Evolutionary conservation across 139 green algal genomes (phyloP), one percentile per base, ranked within the genome.

Genomic region (Medakamo hakoo): DNA sequence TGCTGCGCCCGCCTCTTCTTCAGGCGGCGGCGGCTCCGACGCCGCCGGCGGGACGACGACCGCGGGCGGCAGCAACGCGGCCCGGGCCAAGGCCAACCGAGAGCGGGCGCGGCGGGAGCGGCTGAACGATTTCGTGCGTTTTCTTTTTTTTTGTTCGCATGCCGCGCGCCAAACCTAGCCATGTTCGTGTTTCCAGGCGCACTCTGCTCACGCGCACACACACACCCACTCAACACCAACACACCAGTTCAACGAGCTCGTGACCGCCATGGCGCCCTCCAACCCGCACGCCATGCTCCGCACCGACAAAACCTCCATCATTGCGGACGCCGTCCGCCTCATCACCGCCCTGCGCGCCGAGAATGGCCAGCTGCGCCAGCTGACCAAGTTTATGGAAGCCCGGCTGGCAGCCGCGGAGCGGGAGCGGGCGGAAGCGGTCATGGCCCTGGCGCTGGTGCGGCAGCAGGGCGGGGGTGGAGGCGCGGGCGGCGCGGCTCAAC

Each of bases 361-460:
- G 61, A 77, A 74, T 48, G 73, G 77, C 26, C 79, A 85, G 69
- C 66, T 85, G 28, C 70, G 63, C 5, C 78, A 82, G 67, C 69
- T 84, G 21, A 84, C 82, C 60, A 84, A 84, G 59, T 82, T 84
- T 29, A 52, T 84, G 27, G 78, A 84, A 69, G 77, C 40, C 40
- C 40, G 40, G 16, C 40, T 52, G 40, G 40, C 40, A 16, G 40
- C 9, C 9, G 9, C 16, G 40, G 40, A 52, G 40, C 9, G 16
- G 40, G 40, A 52, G 40, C 9, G 40, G 40, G 40, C 40, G 40
- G 40, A 52, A 16, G 40, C 40, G 9, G 16, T 52, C 9, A 16
- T 52, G 40, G 9, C 9, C n/a, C n/a, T n/a, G n/a, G n/a, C n/a
- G n/a, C n/a, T n/a, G n/a, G n/a, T n/a, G n/a, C n/a, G n/a, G n/a